These are phyloP conservation scores for Zopfia rhizophila DNA, from an alignment of 2,329 filamentous ascomycete species.

Conservation along the genomic window DNA sequence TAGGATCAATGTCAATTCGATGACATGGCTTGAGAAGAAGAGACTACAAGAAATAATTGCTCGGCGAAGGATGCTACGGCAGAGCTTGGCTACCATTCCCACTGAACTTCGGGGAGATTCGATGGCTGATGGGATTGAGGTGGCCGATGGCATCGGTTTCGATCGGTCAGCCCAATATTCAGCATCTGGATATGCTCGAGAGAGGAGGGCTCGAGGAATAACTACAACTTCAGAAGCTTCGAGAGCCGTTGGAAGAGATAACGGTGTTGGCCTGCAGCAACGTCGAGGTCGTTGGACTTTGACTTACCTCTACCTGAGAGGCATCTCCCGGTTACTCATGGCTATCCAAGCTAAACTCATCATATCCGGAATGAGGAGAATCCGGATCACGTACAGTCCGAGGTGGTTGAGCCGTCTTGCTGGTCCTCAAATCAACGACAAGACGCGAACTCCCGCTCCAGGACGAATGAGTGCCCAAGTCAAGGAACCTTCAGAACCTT, in stretches of 20 bases:
- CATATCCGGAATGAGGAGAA: slow-evolving; percentile 63
- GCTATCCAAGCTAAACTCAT: slow-evolving; percentile 67
- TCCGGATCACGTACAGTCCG: slow-evolving; percentile 72
- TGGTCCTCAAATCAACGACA: slow-evolving; percentile 47
- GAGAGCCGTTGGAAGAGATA: slow-evolving; percentile 48
- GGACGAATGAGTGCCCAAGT: too few relatives aligned
- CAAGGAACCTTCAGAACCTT: slow-evolving; percentile 27
- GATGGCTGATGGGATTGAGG: slow-evolving; percentile 48
- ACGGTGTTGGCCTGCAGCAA: slow-evolving; percentile 82
- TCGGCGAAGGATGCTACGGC: slow-evolving; percentile 52
- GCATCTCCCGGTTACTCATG: slow-evolving; percentile 74
- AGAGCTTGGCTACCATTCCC: slow-evolving; percentile 51
- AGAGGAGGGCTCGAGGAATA: slow-evolving; percentile 68
- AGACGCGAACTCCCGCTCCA: slow-evolving; percentile 19
- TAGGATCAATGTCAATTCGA: slow-evolving; percentile 74
- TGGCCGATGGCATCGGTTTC: slow-evolving; percentile 49
- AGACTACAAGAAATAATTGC: slow-evolving; percentile 79
- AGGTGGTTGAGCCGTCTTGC: slow-evolving; percentile 69
- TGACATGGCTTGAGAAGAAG: slow-evolving; percentile 94
- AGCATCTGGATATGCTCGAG: slow-evolving; percentile 69
- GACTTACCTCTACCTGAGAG: slow-evolving; percentile 78
- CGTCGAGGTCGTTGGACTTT: slow-evolving; percentile 81
- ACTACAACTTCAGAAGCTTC: slow-evolving; percentile 33
- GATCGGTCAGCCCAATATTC: slow-evolving; percentile 35
- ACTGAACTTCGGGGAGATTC: slow-evolving; percentile 54